Base-by-base conservation (phyloP, 2,329 filamentous ascomycete genomes). In the Pseudocercospora musae region DNA sequence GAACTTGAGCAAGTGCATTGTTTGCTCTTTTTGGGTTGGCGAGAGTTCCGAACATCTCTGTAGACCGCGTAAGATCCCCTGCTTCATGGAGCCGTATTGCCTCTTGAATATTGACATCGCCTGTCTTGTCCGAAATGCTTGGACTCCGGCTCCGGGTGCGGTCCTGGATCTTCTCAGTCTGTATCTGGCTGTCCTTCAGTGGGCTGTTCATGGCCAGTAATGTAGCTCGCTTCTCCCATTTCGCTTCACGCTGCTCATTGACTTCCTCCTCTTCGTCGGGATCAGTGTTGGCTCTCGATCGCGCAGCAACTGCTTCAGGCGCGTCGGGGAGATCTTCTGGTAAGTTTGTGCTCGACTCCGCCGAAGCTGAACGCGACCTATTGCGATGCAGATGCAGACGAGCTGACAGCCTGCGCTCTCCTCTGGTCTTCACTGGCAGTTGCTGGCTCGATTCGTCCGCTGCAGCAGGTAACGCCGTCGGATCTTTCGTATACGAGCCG, bases 141-240 rank as follows among this genome's bases (percentile, higher is more conserved):
- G 69, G 69, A 60, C 74, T 78, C 52, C 72, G 75, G 70, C 69
- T 70, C 49, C 67, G 62, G 13, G 27, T 48, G 15, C 60, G 59
- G 1, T 60, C 49, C 40, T 59, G 44, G 4, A 13, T 15, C 31
- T 46, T 44, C 50, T 63, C 44, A 10, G 52, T 44, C 33, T 55
- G 31, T 40, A 68, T 72, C 56, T 73, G 70, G 59, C 71, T 73
- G 37, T 75, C 73, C 27, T 75, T 80, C 64, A 80, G 74, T 55
- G 80, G 78, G 62, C 70, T 74, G 40, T 66, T 82, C 81, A 63
- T 85, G 31, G 91, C 94, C 67, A 98, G 81, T 63, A 96, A 85
- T n/a, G 93, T 97, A 27, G 95, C 95, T 63, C 94, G 84, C 79
- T 90, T 89, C 82, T 98, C 95, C 95, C 95, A 99, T 78, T 89